These are phyloP conservation scores for Scheffersomyces coipomensis DNA, from an alignment of 805 yeast species.

Conservation along the genomic window DNA sequence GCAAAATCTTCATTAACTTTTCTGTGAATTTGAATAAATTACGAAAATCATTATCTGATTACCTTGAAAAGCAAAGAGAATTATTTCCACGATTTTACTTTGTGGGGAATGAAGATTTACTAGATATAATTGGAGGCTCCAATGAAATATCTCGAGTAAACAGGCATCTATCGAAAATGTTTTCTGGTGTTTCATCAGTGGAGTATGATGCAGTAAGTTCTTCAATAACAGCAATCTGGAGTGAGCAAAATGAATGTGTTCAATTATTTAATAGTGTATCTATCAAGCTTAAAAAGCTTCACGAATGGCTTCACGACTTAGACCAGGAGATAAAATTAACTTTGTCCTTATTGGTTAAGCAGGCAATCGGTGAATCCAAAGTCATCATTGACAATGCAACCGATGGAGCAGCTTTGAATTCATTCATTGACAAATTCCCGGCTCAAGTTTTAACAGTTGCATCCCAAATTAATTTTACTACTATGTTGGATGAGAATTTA, in stretches of 20 bases:
- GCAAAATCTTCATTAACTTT: slow-evolving; percentile 45
- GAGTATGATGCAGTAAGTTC: slow-evolving; percentile 28
- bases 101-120: slow-evolving; percentile 84
- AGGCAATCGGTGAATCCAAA: slow-evolving; percentile 22
- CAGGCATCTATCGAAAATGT: slow-evolving; percentile 68
- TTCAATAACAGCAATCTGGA: slow-evolving; percentile 45
- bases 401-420: slow-evolving; percentile 2
- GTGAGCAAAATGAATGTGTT: slow-evolving; percentile 68
- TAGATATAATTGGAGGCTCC: slow-evolving; percentile 76
- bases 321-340: slow-evolving; percentile 55
- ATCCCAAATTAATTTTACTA: slow-evolving; percentile 58
- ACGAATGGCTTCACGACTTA: slow-evolving; percentile 62
- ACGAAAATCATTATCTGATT: slow-evolving; percentile 68
- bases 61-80: slow-evolving; percentile 75
- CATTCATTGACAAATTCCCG: slow-evolving; percentile 44
- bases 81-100: slow-evolving; percentile 81
- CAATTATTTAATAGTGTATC: slow-evolving; percentile 43
- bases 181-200: slow-evolving; percentile 57
- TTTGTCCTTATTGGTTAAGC: slow-evolving; percentile 32
- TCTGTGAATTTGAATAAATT: slow-evolving; percentile 57
- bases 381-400: not conserved
- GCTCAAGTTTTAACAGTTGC: slow-evolving; percentile 57
- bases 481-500: slow-evolving; percentile 30
- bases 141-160: slow-evolving; percentile 47
- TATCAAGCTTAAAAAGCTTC: slow-evolving; percentile 38